phyloP scores from a whole-genome alignment of 495 filamentous ascomycete genomes.

The Lasiosphaeris hirsuta region DNA sequence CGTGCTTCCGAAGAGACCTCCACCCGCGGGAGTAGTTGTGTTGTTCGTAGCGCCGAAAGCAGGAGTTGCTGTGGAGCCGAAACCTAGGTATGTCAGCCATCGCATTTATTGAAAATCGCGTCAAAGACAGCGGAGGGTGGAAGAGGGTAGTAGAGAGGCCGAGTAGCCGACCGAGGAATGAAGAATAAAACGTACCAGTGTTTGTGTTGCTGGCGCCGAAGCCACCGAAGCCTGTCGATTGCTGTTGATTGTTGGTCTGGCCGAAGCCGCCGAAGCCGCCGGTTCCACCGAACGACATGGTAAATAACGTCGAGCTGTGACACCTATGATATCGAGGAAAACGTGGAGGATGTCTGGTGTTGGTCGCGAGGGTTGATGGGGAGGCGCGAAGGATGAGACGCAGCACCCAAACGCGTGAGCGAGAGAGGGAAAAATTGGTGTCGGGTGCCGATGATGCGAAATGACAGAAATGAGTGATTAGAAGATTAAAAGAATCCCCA shows the following conservation, averaged over 20 bases:
- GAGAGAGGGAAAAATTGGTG: background rate
- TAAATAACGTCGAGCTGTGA: slow-evolving; percentile 16
- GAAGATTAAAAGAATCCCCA: background rate
- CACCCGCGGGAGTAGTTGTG: slow-evolving; percentile 26
- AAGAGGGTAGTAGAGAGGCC: background rate
- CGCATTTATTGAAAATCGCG: background rate
- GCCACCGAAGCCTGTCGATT: slow-evolving; percentile 52
- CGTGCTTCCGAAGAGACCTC: slow-evolving; percentile 19
- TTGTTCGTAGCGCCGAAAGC: slow-evolving; percentile 46
- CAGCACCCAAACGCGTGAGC: background rate
- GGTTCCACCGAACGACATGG: slow-evolving; percentile 48
- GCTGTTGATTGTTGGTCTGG: slow-evolving; percentile 53
- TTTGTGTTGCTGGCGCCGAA: slow-evolving; percentile 52
- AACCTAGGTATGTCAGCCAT: slow-evolving; percentile 33
- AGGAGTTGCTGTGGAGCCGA: slow-evolving; percentile 42
- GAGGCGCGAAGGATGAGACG: background rate
- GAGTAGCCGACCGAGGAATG: slow-evolving; percentile 22
- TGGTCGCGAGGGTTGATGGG: background rate
- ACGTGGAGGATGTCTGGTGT: background rate
- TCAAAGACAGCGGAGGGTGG: background rate
- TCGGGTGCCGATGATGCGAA: background rate
- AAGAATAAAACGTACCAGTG: slow-evolving; percentile 38
- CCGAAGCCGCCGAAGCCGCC: slow-evolving; percentile 55
- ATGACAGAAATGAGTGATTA: slow-evolving; percentile 5
- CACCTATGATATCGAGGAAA: background rate